Evolutionary conservation across 345 rosid genomes (phyloP).

Genomic region (Citrus medica): DNA sequence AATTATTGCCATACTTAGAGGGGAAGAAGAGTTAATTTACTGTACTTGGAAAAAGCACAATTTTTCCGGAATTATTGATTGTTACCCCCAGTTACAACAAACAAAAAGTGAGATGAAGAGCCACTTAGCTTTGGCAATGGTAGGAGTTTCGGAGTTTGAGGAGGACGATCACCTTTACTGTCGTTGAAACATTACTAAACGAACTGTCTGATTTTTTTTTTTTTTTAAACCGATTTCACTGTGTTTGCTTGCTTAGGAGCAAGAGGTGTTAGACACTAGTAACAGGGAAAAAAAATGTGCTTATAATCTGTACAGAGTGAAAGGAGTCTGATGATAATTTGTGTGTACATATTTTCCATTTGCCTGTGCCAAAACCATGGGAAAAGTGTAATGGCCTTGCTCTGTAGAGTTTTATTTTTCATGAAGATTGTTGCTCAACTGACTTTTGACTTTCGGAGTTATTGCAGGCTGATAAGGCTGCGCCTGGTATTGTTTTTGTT

Average conservation of each 20-base stretch:
- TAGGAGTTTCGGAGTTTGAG: conserved; percentile 74
- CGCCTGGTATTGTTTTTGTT: no score
- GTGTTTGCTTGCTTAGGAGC: conserved; percentile 18
- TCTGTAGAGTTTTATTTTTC: conserved; percentile 6
- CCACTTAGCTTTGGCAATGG: conserved; percentile 88
- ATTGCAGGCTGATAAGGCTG: background rate
- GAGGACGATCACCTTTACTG: conserved; percentile 54
- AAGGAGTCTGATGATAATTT: conserved; percentile 13
- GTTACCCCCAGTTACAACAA: conserved; percentile 55
- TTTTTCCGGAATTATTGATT: conserved; percentile 60
- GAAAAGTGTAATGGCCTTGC: conserved; percentile 12
- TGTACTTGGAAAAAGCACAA: conserved; percentile 39
- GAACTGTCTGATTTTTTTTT: background rate
- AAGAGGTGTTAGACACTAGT: conserved; percentile 15
- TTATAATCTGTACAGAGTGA: conserved; percentile 33
- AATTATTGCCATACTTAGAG: conserved; percentile 54
- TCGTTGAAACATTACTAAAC: conserved; percentile 30
- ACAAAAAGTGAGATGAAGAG: conserved; percentile 76
- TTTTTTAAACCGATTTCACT: background rate
- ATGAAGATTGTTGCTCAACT: conserved; percentile 5
- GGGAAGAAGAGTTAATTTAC: conserved; percentile 43
- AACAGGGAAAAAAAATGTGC: conserved; percentile 6
- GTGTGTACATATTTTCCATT: conserved; percentile 31
- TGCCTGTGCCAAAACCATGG: background rate
- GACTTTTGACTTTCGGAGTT: background rate